Conservation (phyloP, 768 basidiomycete species). For the Lentinula aciculospora region DNA sequence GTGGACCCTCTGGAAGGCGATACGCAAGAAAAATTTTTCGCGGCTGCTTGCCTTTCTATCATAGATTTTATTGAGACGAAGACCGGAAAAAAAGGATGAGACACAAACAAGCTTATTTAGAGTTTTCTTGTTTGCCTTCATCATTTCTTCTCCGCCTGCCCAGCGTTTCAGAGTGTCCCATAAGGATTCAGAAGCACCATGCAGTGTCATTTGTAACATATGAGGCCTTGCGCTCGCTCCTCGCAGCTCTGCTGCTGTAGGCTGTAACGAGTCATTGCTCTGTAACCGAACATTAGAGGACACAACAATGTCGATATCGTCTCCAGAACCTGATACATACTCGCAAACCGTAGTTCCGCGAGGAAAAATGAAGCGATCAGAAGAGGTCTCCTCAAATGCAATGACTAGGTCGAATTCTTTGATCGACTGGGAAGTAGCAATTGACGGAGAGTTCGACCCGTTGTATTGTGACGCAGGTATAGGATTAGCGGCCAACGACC, state of each 20-base stretch:
- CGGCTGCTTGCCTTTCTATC: constrained; percentile 28
- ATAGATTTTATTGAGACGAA: neutral
- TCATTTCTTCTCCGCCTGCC: constrained; percentile 52
- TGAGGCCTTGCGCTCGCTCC: constrained; percentile 4
- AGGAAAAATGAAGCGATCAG: constrained; percentile 67
- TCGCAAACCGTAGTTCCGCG: constrained; percentile 51
- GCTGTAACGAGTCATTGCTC: neutral
- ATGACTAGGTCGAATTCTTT: constrained; percentile 71
- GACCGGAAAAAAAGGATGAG: neutral
- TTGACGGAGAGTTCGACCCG: constrained; percentile 2
- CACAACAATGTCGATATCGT: constrained; percentile 28
- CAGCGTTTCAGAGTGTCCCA: constrained; percentile 59
- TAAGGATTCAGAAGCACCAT: constrained; percentile 38
- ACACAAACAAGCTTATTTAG: constrained; percentile 39
- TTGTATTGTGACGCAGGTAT: constrained; percentile 4
- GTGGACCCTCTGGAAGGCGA: constrained; percentile 46
- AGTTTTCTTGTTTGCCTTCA: constrained; percentile 39
- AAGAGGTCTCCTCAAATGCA: constrained; percentile 59
- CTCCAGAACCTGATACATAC: constrained; percentile 21
- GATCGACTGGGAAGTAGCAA: constrained; percentile 20
- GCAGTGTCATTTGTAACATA: constrained; percentile 43
- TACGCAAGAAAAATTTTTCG: constrained; percentile 50
- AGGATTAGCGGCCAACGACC: constrained; percentile 44
- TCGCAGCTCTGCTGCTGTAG: neutral
- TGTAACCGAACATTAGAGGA: constrained; percentile 42